These are phyloP conservation scores for Lantana camara DNA, from an alignment of 257 asterid species.

Conservation along the genomic window DNA sequence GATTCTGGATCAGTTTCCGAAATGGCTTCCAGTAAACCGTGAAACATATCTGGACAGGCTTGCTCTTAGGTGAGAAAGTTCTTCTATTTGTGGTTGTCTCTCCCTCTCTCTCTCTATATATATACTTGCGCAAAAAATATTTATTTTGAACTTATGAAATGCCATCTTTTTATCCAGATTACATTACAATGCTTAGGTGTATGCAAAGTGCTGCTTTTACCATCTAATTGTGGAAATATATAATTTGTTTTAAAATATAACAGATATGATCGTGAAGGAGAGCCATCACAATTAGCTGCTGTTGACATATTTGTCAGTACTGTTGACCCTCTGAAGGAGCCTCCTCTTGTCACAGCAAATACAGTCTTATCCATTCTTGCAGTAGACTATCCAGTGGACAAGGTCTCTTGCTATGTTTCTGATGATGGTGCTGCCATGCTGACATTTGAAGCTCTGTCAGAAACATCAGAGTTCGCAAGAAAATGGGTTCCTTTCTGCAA, in stretches of 20 bases:
- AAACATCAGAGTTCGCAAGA: conserved; percentile 84
- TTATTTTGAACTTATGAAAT: neutral
- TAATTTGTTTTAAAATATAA: conserved; percentile 14
- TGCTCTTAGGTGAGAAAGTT: conserved; percentile 61
- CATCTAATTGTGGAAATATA: conserved; percentile 22
- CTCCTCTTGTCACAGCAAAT: conserved; percentile 88
- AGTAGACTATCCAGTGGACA: conserved; percentile 85
- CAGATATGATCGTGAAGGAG: conserved; percentile 89
- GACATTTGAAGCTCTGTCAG: conserved; percentile 78
- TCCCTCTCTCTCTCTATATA: neutral
- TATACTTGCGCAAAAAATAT: neutral
- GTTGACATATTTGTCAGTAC: conserved; percentile 92
- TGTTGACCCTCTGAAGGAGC: conserved; percentile 86
- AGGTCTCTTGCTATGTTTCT: conserved; percentile 85
- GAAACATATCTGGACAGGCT: conserved; percentile 91
- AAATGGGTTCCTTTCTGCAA: conserved; percentile 89
- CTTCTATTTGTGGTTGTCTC: neutral
- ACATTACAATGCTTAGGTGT: neutral
- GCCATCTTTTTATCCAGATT: neutral
- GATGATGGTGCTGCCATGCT: conserved; percentile 92
- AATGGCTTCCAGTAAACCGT: conserved; percentile 84
- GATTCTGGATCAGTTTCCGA: conserved; percentile 92
- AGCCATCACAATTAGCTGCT: conserved; percentile 85
- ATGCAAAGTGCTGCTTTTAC: neutral
- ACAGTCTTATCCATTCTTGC: conserved; percentile 83